Evolutionary conservation across 1,139 yeast species (phyloP), one percentile per base, ranked within the genome.

Genomic region (Saccharomyces hybrid): DNA sequence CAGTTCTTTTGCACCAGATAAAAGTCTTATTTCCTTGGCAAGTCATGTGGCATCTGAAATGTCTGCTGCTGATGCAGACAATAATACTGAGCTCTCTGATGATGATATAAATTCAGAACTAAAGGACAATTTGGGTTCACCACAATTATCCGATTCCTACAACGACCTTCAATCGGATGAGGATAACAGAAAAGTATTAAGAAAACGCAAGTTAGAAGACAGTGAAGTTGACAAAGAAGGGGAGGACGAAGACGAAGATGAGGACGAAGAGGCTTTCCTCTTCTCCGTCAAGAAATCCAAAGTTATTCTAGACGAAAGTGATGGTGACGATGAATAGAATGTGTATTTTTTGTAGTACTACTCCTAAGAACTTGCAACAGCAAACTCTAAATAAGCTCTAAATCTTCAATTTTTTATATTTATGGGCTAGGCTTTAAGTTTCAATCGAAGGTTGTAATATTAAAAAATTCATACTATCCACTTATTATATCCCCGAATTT

Each of bases 11-110:
- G 55, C 38, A 4, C 60, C 63, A 23, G 63, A 56, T 28, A 54
- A 50, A 48, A 52, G 62, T 2, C 50, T 62, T 47, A 48, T 57
- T 42, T 51, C 56, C 6, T 47, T 58, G 25, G 48, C 62, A 26
- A 38, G 44, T 2, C 44, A 38, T 16, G 44, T 38, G 1, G 44
- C 44, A 38, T 38, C 44, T 19, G 44, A 38, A 16, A 38, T 38
- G 44, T 38, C 7, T 11, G 44, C 25, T 52, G 48, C 51, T 13
- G 54, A 57, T 19, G 56, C 56, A 9, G 53, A 54, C 6, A 47
- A 50, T 32, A 19, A 19, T 19, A 51, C 47, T 16, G 28, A 13
- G 23, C 25, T 7, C 13, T 11, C 26, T 19, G 34, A 16, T 2
- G 28, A 44, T 41, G 25, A 48, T 29, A n/a, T 13, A 14, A n/a